A percentile compares a stretch with the other conserved stretches of the same genome.
Conservation (phyloP, 192 early-diverging fungal species). For the Coemansia sp. region DNA sequence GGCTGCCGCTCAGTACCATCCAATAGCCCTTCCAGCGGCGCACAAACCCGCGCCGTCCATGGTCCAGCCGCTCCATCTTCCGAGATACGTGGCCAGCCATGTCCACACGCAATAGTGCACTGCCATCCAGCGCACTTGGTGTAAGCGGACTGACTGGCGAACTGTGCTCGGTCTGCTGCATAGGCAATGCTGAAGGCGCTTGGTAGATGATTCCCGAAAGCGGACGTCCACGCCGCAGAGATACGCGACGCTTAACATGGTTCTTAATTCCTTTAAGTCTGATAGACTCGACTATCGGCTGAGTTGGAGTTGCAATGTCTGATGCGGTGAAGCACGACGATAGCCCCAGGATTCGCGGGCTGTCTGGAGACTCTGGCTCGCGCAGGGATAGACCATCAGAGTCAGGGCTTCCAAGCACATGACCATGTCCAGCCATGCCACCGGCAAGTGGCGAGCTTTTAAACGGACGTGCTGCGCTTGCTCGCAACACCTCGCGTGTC, state of each 20-base stretch:
- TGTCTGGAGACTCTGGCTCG: constrained; percentile 14
- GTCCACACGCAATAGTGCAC: constrained; percentile 52
- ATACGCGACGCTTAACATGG: constrained; percentile 47
- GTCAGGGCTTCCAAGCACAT: constrained; percentile 11
- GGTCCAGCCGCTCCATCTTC: constrained; percentile 69
- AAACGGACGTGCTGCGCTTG: constrained; percentile 16
- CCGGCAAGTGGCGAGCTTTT: constrained; percentile 35
- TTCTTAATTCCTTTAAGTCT: constrained; percentile 42
- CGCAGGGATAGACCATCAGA: constrained; percentile 8
- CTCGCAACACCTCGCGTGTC: constrained; percentile 14
- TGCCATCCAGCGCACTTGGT: constrained; percentile 3
- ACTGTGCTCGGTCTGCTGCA: constrained; percentile 2
- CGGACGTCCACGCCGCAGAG: constrained; percentile 45
- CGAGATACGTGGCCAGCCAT: constrained; percentile 71
- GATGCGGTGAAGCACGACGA: constrained; percentile 21
- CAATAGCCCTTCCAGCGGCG: constrained; percentile 75
- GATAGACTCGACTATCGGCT: constrained; percentile 45
- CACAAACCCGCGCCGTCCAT: constrained; percentile 62
- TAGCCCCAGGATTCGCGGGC: constrained; percentile 11
- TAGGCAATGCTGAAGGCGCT: background rate
- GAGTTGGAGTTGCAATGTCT: constrained; percentile 23
- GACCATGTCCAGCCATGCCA: constrained; percentile 2
- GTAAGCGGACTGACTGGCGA: background rate
- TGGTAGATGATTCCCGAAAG: constrained; percentile 47
- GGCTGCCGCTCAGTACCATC: constrained; percentile 74